Evolutionary conservation across 768 basidiomycete genomes (phyloP).

Genomic region (Kwoniella sp.): DNA sequence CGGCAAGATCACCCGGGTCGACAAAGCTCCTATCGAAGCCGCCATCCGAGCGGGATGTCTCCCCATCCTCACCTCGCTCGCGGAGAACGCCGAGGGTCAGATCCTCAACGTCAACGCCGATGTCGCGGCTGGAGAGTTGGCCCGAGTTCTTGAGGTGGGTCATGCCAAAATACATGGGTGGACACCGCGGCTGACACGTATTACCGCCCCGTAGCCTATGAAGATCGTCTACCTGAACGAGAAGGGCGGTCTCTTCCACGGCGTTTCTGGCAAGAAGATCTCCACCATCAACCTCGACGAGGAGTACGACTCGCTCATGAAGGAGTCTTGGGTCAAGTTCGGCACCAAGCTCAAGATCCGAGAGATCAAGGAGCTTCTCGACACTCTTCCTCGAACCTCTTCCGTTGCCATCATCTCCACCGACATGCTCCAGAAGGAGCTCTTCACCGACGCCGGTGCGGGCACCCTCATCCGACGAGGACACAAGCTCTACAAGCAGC

Average conservation of each 20-base stretch:
- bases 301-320: slow-evolving; percentile 96
- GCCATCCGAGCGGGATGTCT: slow-evolving; percentile 93
- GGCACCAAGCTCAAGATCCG: slow-evolving; percentile 98
- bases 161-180: no score
- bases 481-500: slow-evolving; percentile 93
- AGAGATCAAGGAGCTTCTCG: slow-evolving; percentile 97
- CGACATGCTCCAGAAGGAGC: slow-evolving; percentile 87
- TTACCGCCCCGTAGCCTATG: slow-evolving; percentile 58
- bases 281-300: slow-evolving; percentile 97
- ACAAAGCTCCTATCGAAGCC: slow-evolving; percentile 94
- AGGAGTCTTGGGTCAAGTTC: slow-evolving; percentile 97
- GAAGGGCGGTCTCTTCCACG: slow-evolving; percentile 96
- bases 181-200: background rate
- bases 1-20: slow-evolving; percentile 87
- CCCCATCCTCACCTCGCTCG: slow-evolving; percentile 90
- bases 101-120: slow-evolving; percentile 99
- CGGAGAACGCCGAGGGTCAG: slow-evolving; percentile 93
- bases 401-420: slow-evolving; percentile 97
- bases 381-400: slow-evolving; percentile 94
- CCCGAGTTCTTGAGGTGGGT: slow-evolving; percentile 79
- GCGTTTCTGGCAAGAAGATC: slow-evolving; percentile 91
- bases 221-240: slow-evolving; percentile 99
- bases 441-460: slow-evolving; percentile 96
- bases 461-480: slow-evolving; percentile 97
- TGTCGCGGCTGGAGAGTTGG: slow-evolving; percentile 93